A percentile compares a stretch with the other conserved stretches of the same genome.
Evolutionary conservation across 208 protist genomes (phyloP).

Genomic region (Leishmania gerbilli): DNA sequence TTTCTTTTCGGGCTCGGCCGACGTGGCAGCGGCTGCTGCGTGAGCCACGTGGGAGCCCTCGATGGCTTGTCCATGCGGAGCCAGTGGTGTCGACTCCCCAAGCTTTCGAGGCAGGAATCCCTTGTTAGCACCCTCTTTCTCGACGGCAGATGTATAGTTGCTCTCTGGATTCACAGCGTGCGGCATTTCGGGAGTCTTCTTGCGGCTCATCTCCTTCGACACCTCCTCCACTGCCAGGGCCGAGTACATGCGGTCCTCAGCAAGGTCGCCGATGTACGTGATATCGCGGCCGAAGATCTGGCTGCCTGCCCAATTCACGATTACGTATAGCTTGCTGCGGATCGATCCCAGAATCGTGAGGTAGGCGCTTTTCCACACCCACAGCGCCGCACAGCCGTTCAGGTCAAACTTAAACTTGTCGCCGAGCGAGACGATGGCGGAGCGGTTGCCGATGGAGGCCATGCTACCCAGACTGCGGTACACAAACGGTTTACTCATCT

Average conservation of each 20-base stretch:
- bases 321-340: slow-evolving; percentile 81
- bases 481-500: slow-evolving; percentile 47
- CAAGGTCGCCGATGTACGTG: slow-evolving; percentile 86
- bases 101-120: slow-evolving; percentile 48
- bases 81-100: slow-evolving; percentile 5
- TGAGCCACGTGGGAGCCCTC: slow-evolving; percentile 8
- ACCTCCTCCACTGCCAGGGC: slow-evolving; percentile 61
- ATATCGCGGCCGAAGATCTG: slow-evolving; percentile 82
- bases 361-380: slow-evolving; percentile 88
- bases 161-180: slow-evolving; percentile 31
- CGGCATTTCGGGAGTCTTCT: slow-evolving; percentile 52
- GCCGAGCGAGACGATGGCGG: slow-evolving; percentile 74
- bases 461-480: slow-evolving; percentile 85
- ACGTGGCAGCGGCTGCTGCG: not conserved
- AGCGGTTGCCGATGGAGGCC: slow-evolving; percentile 73
- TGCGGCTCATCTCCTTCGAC: slow-evolving; percentile 54
- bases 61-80: not conserved
- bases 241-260: slow-evolving; percentile 70
- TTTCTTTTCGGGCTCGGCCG: not conserved
- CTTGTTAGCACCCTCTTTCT: slow-evolving; percentile 34
- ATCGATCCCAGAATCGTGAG: slow-evolving; percentile 83
- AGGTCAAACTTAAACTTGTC: slow-evolving; percentile 60
- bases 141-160: slow-evolving; percentile 46
- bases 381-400: slow-evolving; percentile 76
- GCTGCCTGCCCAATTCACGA: slow-evolving; percentile 85